These are phyloP conservation scores for Neocucurbitaria cava DNA, from an alignment of 2,329 filamentous ascomycete genomes.

Conservation along the genomic window DNA sequence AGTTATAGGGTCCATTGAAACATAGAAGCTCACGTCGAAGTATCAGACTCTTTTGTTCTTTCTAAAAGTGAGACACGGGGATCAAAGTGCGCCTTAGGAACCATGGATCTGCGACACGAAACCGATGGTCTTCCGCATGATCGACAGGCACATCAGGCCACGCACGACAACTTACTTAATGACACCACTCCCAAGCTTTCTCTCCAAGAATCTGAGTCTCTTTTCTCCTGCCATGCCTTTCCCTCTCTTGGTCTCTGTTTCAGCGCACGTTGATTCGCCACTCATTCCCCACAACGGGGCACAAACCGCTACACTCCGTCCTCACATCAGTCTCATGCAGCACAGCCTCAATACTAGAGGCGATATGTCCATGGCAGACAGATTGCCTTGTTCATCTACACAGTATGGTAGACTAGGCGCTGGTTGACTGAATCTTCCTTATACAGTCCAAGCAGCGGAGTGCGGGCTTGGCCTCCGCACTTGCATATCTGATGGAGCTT, in stretches of 20 bases:
- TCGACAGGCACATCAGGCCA: constrained; percentile 14
- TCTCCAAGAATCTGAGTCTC: constrained; percentile 18
- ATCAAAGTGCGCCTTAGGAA: constrained; percentile 8
- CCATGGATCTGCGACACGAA: constrained; percentile 9
- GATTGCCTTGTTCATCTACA: not conserved
- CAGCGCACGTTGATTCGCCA: constrained; percentile 14
- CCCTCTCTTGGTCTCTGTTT: constrained; percentile 16
- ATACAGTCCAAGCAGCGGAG: constrained; percentile 21
- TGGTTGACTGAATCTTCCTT: not conserved
- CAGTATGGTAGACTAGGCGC: not conserved
- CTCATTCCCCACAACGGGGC: constrained; percentile 1
- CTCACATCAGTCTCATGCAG: constrained; percentile 19
- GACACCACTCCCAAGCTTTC: constrained; percentile 17
- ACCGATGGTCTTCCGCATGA: constrained; percentile 4
- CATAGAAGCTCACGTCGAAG: not conserved
- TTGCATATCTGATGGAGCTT: constrained; percentile 17
- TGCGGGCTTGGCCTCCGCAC: constrained; percentile 21
- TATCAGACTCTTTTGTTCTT: not conserved
- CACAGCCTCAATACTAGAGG: constrained; percentile 25
- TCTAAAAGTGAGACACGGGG: not conserved
- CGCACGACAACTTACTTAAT: constrained; percentile 7
- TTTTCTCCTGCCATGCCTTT: constrained; percentile 1
- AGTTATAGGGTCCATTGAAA: not conserved
- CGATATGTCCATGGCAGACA: constrained; percentile 1
- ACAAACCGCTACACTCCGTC: constrained; percentile 11